Evolutionary conservation across 192 early-diverging fungal genomes (phyloP).

Genomic region (Backusella sp.): DNA sequence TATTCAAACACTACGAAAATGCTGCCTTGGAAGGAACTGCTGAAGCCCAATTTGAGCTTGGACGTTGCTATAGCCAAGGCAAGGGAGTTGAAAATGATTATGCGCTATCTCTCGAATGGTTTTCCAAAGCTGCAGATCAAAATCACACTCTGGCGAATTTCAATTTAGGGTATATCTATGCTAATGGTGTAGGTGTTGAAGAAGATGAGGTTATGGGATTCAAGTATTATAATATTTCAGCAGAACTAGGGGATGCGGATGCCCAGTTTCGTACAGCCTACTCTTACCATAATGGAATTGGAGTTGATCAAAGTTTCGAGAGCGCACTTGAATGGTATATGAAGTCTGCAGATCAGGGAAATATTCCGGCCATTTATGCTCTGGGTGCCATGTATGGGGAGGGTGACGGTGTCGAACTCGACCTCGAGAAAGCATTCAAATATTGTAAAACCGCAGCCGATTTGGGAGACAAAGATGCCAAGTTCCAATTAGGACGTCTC

Average conservation of each 20-base stretch:
- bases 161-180: background rate
- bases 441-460: too few species aligned
- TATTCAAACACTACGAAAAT: constrained; percentile 19
- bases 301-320: background rate
- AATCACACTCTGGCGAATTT: background rate
- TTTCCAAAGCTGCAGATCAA: background rate
- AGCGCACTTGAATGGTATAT: background rate
- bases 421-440: too few species aligned
- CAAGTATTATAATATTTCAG: background rate
- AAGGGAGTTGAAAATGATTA: background rate
- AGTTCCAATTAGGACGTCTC: too few species aligned
- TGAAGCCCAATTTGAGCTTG: constrained; percentile 12
- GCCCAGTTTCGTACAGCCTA: background rate
- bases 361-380: background rate
- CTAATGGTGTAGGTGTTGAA: background rate
- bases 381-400: too few species aligned
- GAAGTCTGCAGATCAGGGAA: background rate
- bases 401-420: too few species aligned
- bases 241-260: background rate
- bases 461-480: too few species aligned
- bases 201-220: background rate
- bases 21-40: constrained; percentile 16
- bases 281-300: background rate
- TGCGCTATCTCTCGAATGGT: background rate
- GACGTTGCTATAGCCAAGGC: background rate